Percentiles rank a stretch among this genome's conserved stretches.
Conservation (phyloP, 1,284 basidiomycete genomes). For the Puccinia coronata region DNA sequence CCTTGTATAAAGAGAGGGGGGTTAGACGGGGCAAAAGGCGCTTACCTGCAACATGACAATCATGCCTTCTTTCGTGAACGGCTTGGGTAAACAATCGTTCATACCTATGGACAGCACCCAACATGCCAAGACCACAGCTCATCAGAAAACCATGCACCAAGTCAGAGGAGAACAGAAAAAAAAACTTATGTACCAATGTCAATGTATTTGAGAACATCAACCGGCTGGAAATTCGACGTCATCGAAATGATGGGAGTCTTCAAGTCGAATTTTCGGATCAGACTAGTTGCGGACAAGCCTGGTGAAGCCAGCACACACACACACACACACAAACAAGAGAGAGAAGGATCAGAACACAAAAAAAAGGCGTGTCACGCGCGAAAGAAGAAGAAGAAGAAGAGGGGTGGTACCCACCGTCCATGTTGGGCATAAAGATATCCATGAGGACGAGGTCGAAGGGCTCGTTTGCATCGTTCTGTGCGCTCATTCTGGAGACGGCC, state of each 20-base stretch:
- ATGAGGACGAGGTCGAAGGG: conserved; percentile 94
- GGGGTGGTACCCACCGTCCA: conserved; percentile 68
- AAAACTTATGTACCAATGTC: conserved; percentile 65
- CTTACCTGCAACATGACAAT: conserved; percentile 71
- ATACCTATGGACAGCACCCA: conserved; percentile 65
- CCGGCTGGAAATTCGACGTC: conserved; percentile 89
- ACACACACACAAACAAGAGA: too few species aligned
- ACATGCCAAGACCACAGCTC: background rate
- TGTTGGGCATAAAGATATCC: conserved; percentile 93
- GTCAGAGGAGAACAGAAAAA: background rate
- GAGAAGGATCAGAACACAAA: background rate
- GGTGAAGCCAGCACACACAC: too few species aligned
- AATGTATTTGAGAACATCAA: conserved; percentile 88
- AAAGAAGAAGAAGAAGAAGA: background rate
- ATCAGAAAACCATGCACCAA: background rate
- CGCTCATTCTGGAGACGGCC: conserved; percentile 93
- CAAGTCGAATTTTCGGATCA: conserved; percentile 90
- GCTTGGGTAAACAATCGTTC: conserved; percentile 97
- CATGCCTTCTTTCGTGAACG: conserved; percentile 88
- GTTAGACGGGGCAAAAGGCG: background rate
- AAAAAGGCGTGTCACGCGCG: background rate
- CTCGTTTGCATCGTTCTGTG: conserved; percentile 60
- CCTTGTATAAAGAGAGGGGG: too few species aligned
- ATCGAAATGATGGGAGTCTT: conserved; percentile 95
- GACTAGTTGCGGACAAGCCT: conserved; percentile 77